Evolutionary conservation across 495 filamentous ascomycete genomes (phyloP), one percentile per base, ranked within the genome.

Genomic region (Penicillium ochrochloron): DNA sequence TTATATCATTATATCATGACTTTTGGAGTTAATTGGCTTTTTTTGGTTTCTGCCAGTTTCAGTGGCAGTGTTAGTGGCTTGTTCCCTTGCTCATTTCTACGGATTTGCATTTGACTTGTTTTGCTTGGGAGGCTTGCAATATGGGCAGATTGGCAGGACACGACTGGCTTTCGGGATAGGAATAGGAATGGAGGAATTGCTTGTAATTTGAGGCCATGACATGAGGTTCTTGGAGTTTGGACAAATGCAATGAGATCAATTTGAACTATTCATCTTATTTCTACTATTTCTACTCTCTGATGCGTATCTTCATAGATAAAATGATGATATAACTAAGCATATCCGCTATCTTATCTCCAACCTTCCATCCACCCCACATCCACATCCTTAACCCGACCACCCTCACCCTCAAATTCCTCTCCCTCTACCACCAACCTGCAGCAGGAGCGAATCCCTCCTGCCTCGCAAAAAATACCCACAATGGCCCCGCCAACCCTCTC

Each of bases 141-240:
- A 51, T 55, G 12, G 54, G 56, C 56, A 66, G 60, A 66, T 63
- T 66, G 64, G 64, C 59, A 66, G 64, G 64, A 59, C 35, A 66
- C 55, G 64, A 59, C 35, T 29, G 63, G 34, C 14, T 31, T 44
- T 21, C n/a, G 1, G 21, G 48, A 31, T 31, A 31, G 48, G 48
- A 7, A 52, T 31, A 25, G 53, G 53, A 29, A 52, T n/a, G 48
- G 53, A 25, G 35, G 33, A 21, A 37, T 12, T 21, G 33, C 11
- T 56, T 35, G n/a, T 37, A 56, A 19, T 56, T 31, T 56, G 53
- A 31, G 6, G 25, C 5, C 14, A 52, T 52, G 48, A 52, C 23
- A 31, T 29, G 27, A 52, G 25, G 2, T 31, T 33, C 21, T 12
- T 19, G 53, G 53, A 56, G 53, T 56, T 56, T 31, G 25, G 25